Evolutionary conservation across 495 filamentous ascomycete species (phyloP).

Genomic region (Penicillium canescens): DNA sequence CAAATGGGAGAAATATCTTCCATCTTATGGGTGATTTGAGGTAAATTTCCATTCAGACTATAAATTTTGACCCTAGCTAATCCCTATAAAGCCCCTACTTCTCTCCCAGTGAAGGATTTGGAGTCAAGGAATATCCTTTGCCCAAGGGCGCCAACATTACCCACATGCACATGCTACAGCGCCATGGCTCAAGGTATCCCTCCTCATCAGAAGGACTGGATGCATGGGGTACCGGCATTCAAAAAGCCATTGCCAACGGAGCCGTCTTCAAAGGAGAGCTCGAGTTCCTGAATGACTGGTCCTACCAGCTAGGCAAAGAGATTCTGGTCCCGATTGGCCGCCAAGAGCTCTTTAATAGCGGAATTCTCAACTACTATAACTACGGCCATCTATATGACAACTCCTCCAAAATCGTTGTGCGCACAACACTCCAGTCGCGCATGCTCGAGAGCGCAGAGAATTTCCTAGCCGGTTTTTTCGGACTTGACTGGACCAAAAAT

Average conservation of each 20-base stretch:
- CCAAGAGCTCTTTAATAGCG: slow-evolving; percentile 51
- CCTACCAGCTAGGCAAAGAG: slow-evolving; percentile 43
- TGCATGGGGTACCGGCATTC: slow-evolving; percentile 33
- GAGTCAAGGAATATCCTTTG: slow-evolving; percentile 56
- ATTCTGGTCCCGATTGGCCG: slow-evolving; percentile 55
- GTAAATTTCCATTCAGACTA: neutral
- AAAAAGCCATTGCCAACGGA: slow-evolving; percentile 25
- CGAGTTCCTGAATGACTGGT: slow-evolving; percentile 51
- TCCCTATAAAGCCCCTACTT: slow-evolving; percentile 18
- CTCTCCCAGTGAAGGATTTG: slow-evolving; percentile 43
- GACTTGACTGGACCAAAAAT: slow-evolving; percentile 56
- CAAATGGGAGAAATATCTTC: slow-evolving; percentile 53
- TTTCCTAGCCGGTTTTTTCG: slow-evolving; percentile 58
- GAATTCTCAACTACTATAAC: slow-evolving; percentile 58
- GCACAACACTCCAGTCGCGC: slow-evolving; percentile 58
- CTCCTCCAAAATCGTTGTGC: slow-evolving; percentile 59
- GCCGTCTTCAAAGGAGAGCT: slow-evolving; percentile 48
- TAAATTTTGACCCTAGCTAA: neutral
- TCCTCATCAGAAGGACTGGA: slow-evolving; percentile 29
- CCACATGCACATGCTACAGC: slow-evolving; percentile 51
- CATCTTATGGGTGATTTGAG: slow-evolving; percentile 52
- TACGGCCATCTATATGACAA: slow-evolving; percentile 62
- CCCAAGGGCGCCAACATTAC: slow-evolving; percentile 55
- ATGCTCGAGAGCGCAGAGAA: slow-evolving; percentile 50
- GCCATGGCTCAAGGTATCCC: slow-evolving; percentile 46